Conservation (phyloP, 2,329 filamentous ascomycete genomes). For the Fusarium gaditjirri region DNA sequence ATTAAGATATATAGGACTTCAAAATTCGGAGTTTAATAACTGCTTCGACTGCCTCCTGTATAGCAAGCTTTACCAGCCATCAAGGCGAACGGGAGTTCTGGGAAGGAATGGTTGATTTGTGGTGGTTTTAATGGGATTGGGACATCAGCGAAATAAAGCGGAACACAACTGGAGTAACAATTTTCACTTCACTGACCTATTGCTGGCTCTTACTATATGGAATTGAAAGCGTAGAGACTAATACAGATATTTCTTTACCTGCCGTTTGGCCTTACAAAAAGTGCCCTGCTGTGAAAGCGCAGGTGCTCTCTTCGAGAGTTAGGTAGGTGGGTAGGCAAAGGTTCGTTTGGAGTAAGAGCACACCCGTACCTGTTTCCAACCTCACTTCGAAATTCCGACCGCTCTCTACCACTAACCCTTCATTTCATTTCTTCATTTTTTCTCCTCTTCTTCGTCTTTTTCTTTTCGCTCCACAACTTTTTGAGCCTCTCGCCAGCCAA, state of each 20-base stretch:
- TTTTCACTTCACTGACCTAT: too few species aligned
- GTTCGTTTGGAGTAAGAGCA: conserved; percentile 14
- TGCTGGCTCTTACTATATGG: too few species aligned
- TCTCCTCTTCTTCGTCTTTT: not conserved
- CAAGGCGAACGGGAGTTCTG: too few species aligned
- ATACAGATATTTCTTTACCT: not conserved
- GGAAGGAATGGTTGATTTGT: too few species aligned
- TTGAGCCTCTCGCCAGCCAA: not conserved
- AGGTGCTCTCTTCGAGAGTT: not conserved
- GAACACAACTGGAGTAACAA: too few species aligned
- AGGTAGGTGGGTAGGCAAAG: not conserved
- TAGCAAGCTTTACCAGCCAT: too few species aligned
- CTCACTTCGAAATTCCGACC: not conserved
- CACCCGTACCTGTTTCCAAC: not conserved
- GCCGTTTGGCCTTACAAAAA: not conserved
- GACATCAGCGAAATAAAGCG: too few species aligned
- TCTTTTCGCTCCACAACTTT: not conserved
- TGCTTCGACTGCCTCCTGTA: too few species aligned
- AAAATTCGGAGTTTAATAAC: too few species aligned
- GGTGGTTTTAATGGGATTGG: too few species aligned
- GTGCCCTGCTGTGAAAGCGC: not conserved
- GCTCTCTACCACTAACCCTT: not conserved
- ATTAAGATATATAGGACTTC: too few species aligned
- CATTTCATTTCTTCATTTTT: not conserved
- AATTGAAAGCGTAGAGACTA: too few species aligned